Conservation (phyloP, 1,284 basidiomycete genomes). For the Agroathelia rolfsii region DNA sequence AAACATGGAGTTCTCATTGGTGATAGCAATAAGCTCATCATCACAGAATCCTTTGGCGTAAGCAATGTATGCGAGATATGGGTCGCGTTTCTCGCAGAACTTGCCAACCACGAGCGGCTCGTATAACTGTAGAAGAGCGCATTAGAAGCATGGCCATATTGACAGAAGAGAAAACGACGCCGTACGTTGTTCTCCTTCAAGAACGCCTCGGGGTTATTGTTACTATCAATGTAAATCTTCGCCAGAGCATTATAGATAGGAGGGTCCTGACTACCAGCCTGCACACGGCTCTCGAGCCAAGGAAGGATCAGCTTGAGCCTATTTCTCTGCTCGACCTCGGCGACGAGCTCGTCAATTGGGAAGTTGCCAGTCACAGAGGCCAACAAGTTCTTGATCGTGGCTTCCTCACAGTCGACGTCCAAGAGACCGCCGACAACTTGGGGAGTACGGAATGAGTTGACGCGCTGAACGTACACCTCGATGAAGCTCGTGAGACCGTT, state of each 20-base stretch:
- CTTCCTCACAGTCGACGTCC: slow-evolving; percentile 98
- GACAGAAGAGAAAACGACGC: slow-evolving; percentile 10
- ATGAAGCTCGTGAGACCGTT: slow-evolving; percentile 96
- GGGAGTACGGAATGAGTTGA: slow-evolving; percentile 96
- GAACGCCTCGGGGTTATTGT: slow-evolving; percentile 97
- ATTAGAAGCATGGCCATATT: too few relatives aligned
- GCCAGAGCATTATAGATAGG: slow-evolving; percentile 95
- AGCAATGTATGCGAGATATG: slow-evolving; percentile 97
- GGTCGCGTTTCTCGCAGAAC: slow-evolving; percentile 98
- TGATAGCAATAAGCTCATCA: slow-evolving; percentile 94
- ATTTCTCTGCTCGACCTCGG: slow-evolving; percentile 95
- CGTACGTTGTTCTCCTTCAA: slow-evolving; percentile 95
- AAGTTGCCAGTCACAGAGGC: slow-evolving; percentile 95
- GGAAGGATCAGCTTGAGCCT: slow-evolving; percentile 94
- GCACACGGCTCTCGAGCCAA: slow-evolving; percentile 91
- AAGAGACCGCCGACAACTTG: slow-evolving; percentile 96
- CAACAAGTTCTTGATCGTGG: slow-evolving; percentile 89
- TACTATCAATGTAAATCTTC: slow-evolving; percentile 98
- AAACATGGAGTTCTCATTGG: slow-evolving; percentile 99
- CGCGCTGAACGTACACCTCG: slow-evolving; percentile 97
- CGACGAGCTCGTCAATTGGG: slow-evolving; percentile 95
- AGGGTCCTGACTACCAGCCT: slow-evolving; percentile 86
- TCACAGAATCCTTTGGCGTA: slow-evolving; percentile 99
- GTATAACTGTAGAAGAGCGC: slow-evolving; percentile 54
- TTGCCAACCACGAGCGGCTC: slow-evolving; percentile 96